phyloP scores from a whole-genome alignment of 2,329 filamentous ascomycete species.

The Diaporthe citri region DNA sequence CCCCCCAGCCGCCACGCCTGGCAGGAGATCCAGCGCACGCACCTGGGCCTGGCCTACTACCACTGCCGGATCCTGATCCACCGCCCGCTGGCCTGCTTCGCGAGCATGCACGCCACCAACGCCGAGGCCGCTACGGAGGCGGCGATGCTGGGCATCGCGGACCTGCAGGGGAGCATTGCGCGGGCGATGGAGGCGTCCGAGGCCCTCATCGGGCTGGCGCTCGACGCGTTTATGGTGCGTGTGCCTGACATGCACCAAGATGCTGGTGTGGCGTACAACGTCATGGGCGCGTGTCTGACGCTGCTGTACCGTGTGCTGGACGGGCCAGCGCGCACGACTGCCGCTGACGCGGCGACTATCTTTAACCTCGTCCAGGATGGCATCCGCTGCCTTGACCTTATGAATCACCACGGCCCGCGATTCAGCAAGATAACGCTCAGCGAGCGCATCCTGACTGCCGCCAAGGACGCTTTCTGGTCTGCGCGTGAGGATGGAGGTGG shows the following conservation, averaged over 20 bases:
- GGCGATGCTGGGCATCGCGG: neutral
- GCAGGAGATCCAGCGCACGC: conserved; percentile 9
- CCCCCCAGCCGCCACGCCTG: neutral
- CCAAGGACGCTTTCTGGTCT: conserved; percentile 10
- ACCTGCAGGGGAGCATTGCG: neutral
- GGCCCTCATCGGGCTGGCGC: neutral
- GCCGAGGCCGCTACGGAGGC: neutral
- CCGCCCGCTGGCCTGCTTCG: neutral
- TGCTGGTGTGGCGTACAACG: neutral
- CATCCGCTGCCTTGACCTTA: neutral
- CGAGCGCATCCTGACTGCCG: neutral
- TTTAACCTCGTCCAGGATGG: conserved; percentile 12
- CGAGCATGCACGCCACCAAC: conserved; percentile 10
- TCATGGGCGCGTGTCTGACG: neutral
- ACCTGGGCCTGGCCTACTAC: neutral
- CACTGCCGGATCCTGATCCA: conserved; percentile 5
- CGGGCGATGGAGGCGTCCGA: neutral
- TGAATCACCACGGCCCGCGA: neutral
- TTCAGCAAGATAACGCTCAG: conserved; percentile 3
- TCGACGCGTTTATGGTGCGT: neutral
- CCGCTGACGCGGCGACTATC: neutral
- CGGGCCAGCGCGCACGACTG: neutral
- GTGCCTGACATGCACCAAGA: neutral
- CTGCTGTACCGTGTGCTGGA: neutral
- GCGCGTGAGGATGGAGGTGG: neutral